Percentiles rank a stretch among this genome's conserved stretches.
Evolutionary conservation across 2,329 filamentous ascomycete genomes (phyloP).

Genomic region (Mycosphaerella arachidis): DNA sequence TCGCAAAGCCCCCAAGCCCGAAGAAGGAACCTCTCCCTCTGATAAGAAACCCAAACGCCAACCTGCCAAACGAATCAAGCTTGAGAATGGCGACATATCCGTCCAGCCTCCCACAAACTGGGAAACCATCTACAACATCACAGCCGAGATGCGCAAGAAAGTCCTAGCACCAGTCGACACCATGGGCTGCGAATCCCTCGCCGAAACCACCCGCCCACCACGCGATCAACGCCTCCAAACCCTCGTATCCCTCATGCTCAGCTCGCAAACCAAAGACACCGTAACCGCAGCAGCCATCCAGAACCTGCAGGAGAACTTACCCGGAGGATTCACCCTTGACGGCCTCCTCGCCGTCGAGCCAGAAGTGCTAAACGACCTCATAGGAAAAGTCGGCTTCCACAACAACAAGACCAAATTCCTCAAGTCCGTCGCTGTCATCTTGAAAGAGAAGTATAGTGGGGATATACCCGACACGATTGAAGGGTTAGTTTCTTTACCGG

Average conservation of each 20-base stretch:
- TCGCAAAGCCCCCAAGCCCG: conserved; percentile 26
- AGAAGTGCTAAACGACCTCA: conserved; percentile 64
- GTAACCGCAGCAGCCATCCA: conserved; percentile 81
- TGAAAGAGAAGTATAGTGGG: conserved; percentile 63
- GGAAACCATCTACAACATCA: conserved; percentile 73
- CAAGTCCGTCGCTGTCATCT: conserved; percentile 54
- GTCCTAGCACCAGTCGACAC: conserved; percentile 85
- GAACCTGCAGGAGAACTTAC: conserved; percentile 69
- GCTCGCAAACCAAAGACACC: conserved; percentile 88
- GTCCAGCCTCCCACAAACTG: conserved; percentile 66
- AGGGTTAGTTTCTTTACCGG: conserved; percentile 71
- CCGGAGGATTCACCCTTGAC: conserved; percentile 63
- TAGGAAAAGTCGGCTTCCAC: conserved; percentile 84
- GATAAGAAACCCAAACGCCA: conserved; percentile 21
- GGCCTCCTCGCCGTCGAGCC: conserved; percentile 72
- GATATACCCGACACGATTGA: conserved; percentile 78
- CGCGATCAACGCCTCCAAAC: conserved; percentile 75
- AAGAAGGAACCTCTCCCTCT: not conserved
- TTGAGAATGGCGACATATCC: conserved; percentile 25
- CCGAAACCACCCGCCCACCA: conserved; percentile 48
- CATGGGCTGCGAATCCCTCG: conserved; percentile 86
- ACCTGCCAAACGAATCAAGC: conserved; percentile 34
- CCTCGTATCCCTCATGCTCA: conserved; percentile 82
- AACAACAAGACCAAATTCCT: conserved; percentile 89
- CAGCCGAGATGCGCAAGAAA: conserved; percentile 71